phyloP scores from a whole-genome alignment of 805 yeast genomes.

The Candida nemodendra region DNA sequence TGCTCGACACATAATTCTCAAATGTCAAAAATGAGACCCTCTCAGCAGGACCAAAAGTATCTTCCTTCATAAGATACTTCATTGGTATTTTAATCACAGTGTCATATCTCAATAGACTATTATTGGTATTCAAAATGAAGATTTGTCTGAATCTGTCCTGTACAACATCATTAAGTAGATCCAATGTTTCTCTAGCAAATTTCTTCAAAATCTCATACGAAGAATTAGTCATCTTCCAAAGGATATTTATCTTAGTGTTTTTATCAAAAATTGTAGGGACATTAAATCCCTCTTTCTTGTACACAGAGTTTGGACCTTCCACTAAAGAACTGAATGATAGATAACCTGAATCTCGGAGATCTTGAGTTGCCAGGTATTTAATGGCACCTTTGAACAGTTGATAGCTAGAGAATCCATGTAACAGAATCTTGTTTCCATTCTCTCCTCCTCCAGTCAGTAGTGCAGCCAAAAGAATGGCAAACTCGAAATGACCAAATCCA shows the following conservation, averaged over 20 bases:
- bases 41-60: constrained; percentile 64
- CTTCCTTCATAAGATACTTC: constrained; percentile 36
- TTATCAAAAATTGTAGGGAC: constrained; percentile 78
- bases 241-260: constrained; percentile 69
- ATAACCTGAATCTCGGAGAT: constrained; percentile 60
- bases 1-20: constrained; percentile 63
- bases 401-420: constrained; percentile 88
- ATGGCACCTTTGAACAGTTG: constrained; percentile 90
- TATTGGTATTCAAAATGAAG: constrained; percentile 60
- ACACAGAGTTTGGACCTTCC: constrained; percentile 45
- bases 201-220: constrained; percentile 61
- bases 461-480: constrained; percentile 76
- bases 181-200: constrained; percentile 67
- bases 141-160: constrained; percentile 80
- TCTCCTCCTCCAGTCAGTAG: constrained; percentile 80
- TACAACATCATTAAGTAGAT: constrained; percentile 71
- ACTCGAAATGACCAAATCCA: constrained; percentile 94
- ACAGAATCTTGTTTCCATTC: constrained; percentile 69
- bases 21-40: constrained; percentile 69
- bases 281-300: constrained; percentile 59
- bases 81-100: constrained; percentile 53
- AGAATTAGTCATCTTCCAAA: constrained; percentile 75
- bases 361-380: constrained; percentile 77
- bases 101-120: constrained; percentile 65
- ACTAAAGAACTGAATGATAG: constrained; percentile 61